Evolutionary conservation across 805 yeast species (phyloP), one percentile per base, ranked within the genome.

Genomic region (Kazachstania africana): DNA sequence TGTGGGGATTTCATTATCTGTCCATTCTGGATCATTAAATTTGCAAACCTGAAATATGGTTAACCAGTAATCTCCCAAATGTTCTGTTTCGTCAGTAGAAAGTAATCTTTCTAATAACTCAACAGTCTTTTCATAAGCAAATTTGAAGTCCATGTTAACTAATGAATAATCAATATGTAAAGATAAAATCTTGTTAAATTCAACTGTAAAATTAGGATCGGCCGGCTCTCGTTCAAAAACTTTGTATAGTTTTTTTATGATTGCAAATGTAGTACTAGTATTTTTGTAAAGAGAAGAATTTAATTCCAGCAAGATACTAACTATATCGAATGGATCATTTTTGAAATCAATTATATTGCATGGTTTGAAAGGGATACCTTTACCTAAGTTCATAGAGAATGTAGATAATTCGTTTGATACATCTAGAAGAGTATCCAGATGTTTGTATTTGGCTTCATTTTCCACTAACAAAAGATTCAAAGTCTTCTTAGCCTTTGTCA

Each of bases 21-120:
- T 43, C 72, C 72, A 63, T 16, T 53, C 53, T 6, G 72, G 69
- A 13, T 71, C 63, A 20, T 55, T 45, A 50, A 50, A 68, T 52
- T 79, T 78, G 3, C 81, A 80, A 3, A 78, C 75, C 43, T 82
- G 94, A 44, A 75, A 78, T 38, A 78, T 72, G 1, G 81, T 72
- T 16, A 75, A 63, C 94, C 95, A 84, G 9, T 20, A 16, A 15
- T 27, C 14, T 13, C 40, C 34, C 18, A 38, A 20, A 29, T 24
- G 12, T 27, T 26, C 26, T 25, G 33, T 20, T 37, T 28, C 21
- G 8, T 8, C 12, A n/a, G 20, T 31, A n/a, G n/a, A n/a, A n/a
- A n/a, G n/a, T n/a, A n/a, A n/a, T 17, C 45, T 29, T 16, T 60
- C 56, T 8, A 71, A 44, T 24, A 71, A 48, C 14, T 53, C 59